Base-by-base conservation (phyloP, 2,329 filamentous ascomycete species). In the Elsinoe perseae region DNA sequence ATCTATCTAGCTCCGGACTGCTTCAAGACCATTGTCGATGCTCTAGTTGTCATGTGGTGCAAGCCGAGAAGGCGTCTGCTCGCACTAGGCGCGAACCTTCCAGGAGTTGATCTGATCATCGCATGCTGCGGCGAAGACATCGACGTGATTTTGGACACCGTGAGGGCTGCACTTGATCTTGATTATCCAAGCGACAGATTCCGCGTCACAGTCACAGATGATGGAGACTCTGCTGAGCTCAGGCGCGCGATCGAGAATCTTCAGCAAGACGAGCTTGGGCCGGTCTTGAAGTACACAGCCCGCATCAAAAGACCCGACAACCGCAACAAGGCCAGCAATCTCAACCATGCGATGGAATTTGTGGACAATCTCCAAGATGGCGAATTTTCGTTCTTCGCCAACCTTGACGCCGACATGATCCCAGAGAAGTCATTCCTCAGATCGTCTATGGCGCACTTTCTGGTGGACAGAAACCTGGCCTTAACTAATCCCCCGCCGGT, bases 321-420 rank as follows among this genome's bases (percentile, higher is more conserved):
- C 25, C 44, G 44, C 5, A 50, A 50, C 44, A 85, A 85, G 71
- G 80, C 82, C 1, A 81, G 82, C 52, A 85, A 85, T 64, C 70
- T 85, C 54, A 84, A 83, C 68, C 79, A 80, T 56, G 82, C 79
- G 30, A 59, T 55, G 30, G 61, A 62, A 7, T 57, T 62, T 9
- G 60, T 61, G 10, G 57, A 57, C 50, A 60, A 57, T 23, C 57
- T 62, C 16, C 57, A 58, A 10, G 61, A 60, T 25, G 62, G 60
- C 18, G 57, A 61, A n/a, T 61, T 59, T 23, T 60, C 61, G 8
- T 63, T 60, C 57, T 79, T 84, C 64, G 82, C 81, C n/a, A 79
- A 79, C 36, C 70, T 86, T 30, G 83, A 86, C 64, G 82, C 82
- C 18, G 83, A 86, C 64, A 85, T 86, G 83, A 84, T 85, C 66